Evolutionary conservation across 164 flowering plant genomes (phyloP).

Genomic region (grape (Vitis vinifera)): ASM3070453v1 NC_081807.1:8209001-8209500

Average conservation of each 20-base stretch:
- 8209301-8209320: background rate
- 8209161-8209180: constrained; percentile 40
- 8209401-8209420: no score
- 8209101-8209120: constrained; percentile 25
- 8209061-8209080: constrained; percentile 36
- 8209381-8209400: no score
- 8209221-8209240: constrained; percentile 32
- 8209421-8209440: no score
- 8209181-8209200: constrained; percentile 30
- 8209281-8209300: constrained; percentile 45
- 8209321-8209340: no score
- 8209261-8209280: constrained; percentile 44
- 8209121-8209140: constrained; percentile 37
- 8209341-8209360: no score
- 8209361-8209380: no score
- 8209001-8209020: background rate
- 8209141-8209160: constrained; percentile 30
- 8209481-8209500: no score
- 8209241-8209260: constrained; percentile 22
- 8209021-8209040: background rate
- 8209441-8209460: no score
- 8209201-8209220: constrained; percentile 30
- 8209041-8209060: background rate
- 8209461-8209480: no score
- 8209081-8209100: constrained; percentile 23